Percentiles rank a stretch among this genome's conserved stretches.
phyloP scores from a whole-genome alignment of 352 stramenopile genomes.

The Pythium aquatile region DNA sequence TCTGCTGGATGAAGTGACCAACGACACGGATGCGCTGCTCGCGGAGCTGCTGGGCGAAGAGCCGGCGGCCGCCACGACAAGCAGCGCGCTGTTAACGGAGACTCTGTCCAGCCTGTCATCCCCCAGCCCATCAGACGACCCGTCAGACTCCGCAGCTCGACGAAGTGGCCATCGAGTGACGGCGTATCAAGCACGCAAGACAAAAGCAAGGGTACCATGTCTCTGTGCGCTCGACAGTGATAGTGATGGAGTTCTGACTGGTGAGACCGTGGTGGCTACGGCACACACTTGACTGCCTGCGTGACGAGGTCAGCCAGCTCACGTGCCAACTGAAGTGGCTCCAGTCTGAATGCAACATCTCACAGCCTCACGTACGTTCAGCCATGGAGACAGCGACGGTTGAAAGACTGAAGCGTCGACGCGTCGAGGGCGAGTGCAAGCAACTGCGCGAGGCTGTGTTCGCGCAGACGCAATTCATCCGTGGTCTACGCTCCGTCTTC shows the following conservation, averaged over 20 bases:
- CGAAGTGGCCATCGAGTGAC: too few relatives aligned
- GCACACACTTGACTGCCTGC: not conserved
- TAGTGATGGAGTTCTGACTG: too few relatives aligned
- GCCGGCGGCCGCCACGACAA: slow-evolving; percentile 3
- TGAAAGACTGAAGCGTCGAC: not conserved
- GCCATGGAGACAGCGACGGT: slow-evolving; percentile 5
- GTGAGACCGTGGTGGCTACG: not conserved
- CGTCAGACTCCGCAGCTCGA: too few relatives aligned
- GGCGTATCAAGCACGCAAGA: too few relatives aligned
- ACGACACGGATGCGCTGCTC: not conserved
- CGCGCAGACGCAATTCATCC: slow-evolving; percentile 13
- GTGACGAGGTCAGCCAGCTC: not conserved
- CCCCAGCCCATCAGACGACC: too few relatives aligned
- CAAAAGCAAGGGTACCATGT: not conserved
- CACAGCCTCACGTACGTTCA: not conserved
- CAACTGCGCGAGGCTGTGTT: slow-evolving; percentile 13
- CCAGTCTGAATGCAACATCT: not conserved
- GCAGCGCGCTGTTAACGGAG: not conserved
- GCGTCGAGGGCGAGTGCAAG: slow-evolving; percentile 15
- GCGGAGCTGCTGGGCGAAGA: not conserved
- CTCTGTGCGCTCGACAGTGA: not conserved
- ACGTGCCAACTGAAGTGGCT: not conserved
- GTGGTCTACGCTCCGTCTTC: slow-evolving; percentile 14
- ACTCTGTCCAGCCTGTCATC: too few relatives aligned
- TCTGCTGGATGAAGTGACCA: not conserved